phyloP scores from a whole-genome alignment of 148 eudicot species.

The Camellia lanceoleosa region DNA sequence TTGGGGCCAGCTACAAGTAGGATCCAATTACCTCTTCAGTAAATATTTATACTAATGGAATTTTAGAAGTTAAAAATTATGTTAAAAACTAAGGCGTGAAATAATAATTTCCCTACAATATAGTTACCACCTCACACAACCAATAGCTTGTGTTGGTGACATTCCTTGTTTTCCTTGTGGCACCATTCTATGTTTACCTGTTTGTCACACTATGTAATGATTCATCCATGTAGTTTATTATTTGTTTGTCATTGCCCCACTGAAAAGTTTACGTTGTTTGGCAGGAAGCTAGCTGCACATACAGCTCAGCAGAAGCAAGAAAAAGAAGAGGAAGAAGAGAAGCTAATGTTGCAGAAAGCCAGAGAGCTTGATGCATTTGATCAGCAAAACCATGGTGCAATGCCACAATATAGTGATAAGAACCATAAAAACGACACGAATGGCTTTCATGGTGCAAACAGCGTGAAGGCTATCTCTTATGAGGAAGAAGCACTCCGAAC shows the following conservation, averaged over 20 bases:
- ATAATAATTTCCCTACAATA: too few relatives aligned
- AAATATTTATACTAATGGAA: too few relatives aligned
- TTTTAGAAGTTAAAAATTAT: too few relatives aligned
- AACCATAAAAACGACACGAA: constrained; percentile 59
- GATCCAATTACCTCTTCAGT: too few relatives aligned
- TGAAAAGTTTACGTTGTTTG: constrained; percentile 11
- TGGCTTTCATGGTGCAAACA: constrained; percentile 96
- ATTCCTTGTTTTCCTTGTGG: too few relatives aligned
- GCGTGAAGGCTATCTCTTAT: constrained; percentile 81
- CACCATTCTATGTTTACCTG: too few relatives aligned
- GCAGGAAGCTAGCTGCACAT: constrained; percentile 81
- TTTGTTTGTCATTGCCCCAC: background rate
- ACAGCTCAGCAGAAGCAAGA: constrained; percentile 72
- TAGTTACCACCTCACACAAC: too few relatives aligned
- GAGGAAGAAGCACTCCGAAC: constrained; percentile 93
- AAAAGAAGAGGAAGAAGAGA: constrained; percentile 83
- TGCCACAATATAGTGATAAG: constrained; percentile 83
- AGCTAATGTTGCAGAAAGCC: constrained; percentile 67
- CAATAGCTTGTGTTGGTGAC: too few relatives aligned
- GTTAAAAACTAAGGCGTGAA: too few relatives aligned
- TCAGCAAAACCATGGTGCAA: constrained; percentile 92
- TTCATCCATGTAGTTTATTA: background rate
- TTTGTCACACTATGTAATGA: too few relatives aligned
- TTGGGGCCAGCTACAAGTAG: too few relatives aligned
- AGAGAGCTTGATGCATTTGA: constrained; percentile 87